Conservation (phyloP, 2,329 filamentous ascomycete species). For the Alternaria consortialis region DNA sequence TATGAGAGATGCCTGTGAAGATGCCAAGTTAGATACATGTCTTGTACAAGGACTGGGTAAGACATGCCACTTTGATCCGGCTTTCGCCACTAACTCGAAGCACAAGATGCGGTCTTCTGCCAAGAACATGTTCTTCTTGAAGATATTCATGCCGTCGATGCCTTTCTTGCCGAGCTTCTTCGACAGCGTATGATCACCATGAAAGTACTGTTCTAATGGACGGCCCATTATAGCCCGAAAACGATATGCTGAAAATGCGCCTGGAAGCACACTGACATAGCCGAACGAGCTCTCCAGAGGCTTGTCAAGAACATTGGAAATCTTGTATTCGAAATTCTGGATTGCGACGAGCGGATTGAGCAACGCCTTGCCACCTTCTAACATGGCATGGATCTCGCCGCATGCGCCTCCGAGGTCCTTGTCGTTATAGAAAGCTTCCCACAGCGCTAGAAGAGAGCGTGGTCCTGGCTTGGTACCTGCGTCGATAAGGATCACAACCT, state of each 20-base stretch:
- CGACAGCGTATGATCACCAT: constrained; percentile 96
- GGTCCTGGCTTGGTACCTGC: constrained; percentile 95
- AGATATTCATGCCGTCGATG: constrained; percentile 99
- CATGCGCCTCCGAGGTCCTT: constrained; percentile 98
- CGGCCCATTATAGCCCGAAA: constrained; percentile 98
- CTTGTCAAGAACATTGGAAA: constrained; percentile 98
- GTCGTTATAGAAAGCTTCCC: constrained; percentile 99
- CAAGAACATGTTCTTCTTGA: constrained; percentile 99
- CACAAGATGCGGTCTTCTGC: constrained; percentile 99
- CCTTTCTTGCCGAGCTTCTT: constrained; percentile 97
- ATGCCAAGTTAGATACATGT: not conserved
- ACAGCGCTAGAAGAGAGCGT: constrained; percentile 89
- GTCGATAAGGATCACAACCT: constrained; percentile 94
- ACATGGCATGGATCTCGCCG: constrained; percentile 98
- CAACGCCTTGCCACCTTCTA: constrained; percentile 87
- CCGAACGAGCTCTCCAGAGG: constrained; percentile 96
- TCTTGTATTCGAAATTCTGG: constrained; percentile 99
- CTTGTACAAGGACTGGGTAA: constrained; percentile 56
- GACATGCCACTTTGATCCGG: constrained; percentile 98
- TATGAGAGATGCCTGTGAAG: constrained; percentile 59
- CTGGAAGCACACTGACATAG: constrained; percentile 96
- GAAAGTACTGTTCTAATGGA: constrained; percentile 98
- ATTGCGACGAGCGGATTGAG: constrained; percentile 93
- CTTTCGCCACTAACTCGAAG: constrained; percentile 98
- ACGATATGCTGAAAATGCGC: constrained; percentile 97